Evolutionary conservation across 2,329 filamentous ascomycete species (phyloP).

Genomic region (Pleoardoris graminearum): DNA sequence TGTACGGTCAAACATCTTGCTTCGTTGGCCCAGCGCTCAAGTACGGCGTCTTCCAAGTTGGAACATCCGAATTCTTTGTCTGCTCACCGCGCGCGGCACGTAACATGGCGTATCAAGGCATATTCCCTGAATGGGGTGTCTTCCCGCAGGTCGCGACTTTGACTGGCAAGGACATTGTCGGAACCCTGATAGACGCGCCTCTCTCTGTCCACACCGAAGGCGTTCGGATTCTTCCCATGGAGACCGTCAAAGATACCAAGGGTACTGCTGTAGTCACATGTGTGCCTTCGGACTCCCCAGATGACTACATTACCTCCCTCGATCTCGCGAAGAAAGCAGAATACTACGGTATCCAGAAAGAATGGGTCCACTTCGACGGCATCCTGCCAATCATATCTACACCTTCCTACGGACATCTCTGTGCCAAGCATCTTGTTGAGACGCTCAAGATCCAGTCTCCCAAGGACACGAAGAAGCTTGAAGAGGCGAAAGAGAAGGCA

Average conservation of each 20-base stretch:
- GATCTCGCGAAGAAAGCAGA: slow-evolving; percentile 95
- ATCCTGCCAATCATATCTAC: slow-evolving; percentile 78
- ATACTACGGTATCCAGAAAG: slow-evolving; percentile 90
- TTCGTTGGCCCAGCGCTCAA: slow-evolving; percentile 89
- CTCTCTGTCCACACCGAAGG: slow-evolving; percentile 78
- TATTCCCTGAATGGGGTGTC: slow-evolving; percentile 76
- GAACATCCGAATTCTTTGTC: slow-evolving; percentile 76
- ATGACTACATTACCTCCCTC: slow-evolving; percentile 86
- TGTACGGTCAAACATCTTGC: slow-evolving; percentile 97
- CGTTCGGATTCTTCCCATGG: slow-evolving; percentile 92
- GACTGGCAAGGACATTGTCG: slow-evolving; percentile 77
- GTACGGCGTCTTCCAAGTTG: slow-evolving; percentile 84
- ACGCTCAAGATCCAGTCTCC: slow-evolving; percentile 95
- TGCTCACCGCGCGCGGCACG: slow-evolving; percentile 80
- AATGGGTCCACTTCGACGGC: slow-evolving; percentile 85
- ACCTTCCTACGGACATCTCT: slow-evolving; percentile 81
- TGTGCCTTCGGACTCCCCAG: slow-evolving; percentile 92
- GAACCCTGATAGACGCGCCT: slow-evolving; percentile 86
- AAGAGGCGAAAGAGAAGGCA: slow-evolving; percentile 91
- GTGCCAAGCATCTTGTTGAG: slow-evolving; percentile 81
- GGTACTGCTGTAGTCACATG: slow-evolving; percentile 96
- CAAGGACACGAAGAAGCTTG: slow-evolving; percentile 88
- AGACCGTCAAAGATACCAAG: slow-evolving; percentile 87
- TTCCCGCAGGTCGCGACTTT: slow-evolving; percentile 76
- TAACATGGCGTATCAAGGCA: slow-evolving; percentile 95